phyloP scores from a whole-genome alignment of 208 protist genomes.

The Crithidia acanthocephali region DNA sequence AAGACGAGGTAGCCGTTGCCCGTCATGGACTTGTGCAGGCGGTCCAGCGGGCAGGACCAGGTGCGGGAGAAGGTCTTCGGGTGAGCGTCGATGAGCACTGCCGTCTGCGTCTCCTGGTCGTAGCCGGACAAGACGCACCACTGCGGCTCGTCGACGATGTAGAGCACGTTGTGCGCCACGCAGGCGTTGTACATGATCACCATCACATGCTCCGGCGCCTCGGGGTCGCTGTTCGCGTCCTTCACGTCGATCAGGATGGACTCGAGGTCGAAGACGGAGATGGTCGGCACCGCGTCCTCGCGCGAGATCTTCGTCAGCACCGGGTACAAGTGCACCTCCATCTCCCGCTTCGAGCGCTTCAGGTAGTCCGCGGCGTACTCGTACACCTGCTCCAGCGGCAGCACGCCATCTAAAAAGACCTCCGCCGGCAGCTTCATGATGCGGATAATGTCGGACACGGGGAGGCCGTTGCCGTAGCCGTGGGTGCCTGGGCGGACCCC shows the following conservation, averaged over 20 bases:
- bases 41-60: slow-evolving; percentile 85
- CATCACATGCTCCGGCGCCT: slow-evolving; percentile 81
- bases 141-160: slow-evolving; percentile 75
- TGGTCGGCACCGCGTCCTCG: slow-evolving; percentile 88
- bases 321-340: slow-evolving; percentile 72
- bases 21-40: slow-evolving; percentile 90
- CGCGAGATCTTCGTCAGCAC: slow-evolving; percentile 86
- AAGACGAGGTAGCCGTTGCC: slow-evolving; percentile 88
- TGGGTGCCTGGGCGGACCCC: slow-evolving; percentile 68
- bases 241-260: slow-evolving; percentile 82
- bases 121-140: slow-evolving; percentile 89
- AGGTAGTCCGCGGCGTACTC: slow-evolving; percentile 80
- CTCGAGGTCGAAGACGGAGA: slow-evolving; percentile 89
- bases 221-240: slow-evolving; percentile 73
- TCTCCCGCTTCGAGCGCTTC: slow-evolving; percentile 39
- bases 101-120: slow-evolving; percentile 86
- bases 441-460: slow-evolving; percentile 84
- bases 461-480: slow-evolving; percentile 84
- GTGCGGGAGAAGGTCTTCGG: slow-evolving; percentile 85
- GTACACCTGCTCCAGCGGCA: slow-evolving; percentile 87
- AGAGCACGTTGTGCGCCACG: slow-evolving; percentile 89
- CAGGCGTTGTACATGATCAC: slow-evolving; percentile 91
- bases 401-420: slow-evolving; percentile 75
- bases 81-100: slow-evolving; percentile 82
- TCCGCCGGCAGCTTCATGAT: slow-evolving; percentile 72